Evolutionary conservation across 805 yeast genomes (phyloP), one percentile per base, ranked within the genome.

Genomic region (Lipomyces oligophaga): DNA sequence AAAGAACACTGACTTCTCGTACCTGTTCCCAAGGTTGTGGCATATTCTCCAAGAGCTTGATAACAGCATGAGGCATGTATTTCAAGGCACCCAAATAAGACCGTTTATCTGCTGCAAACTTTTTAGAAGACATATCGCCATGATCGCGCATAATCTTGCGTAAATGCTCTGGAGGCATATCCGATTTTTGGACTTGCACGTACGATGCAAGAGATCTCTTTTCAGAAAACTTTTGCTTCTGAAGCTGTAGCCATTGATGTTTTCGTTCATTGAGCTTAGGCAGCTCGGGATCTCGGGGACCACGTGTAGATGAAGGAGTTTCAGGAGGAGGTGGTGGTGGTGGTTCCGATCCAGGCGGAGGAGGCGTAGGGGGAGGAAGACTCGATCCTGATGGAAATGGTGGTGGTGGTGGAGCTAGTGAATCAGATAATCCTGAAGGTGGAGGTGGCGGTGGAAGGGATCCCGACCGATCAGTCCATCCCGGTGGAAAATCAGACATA

Each of bases 1-100:
- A 93, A 34, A 90, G 66, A 5, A 90, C 97, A 47, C 77, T 79
- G 19, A 93, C 97, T 35, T 85, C 94, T 52, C 85, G 85, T 1
- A 76, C 69, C 42, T 79, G 77, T 63, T 93, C 97, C 99, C 99
- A 93, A 0, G 99, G 99, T 63, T 88, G 95, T 0, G 99, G 99
- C 90, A 93, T 90, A 61, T 87, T 88, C 60, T 93, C 98, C 32
- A 93, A 62, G 32, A 93, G 73, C 64, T 93, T 93, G 56, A 88
- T 66, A 3, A 88, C 77, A 0, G 98, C 96, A 67, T 90, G 97
- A 0, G 99, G 99, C 81, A 94, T 77, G 67, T 83, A 94, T 66
- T 88, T 90, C 47, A 93, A 71, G 1, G 97, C 89, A 1, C 96
- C 96, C 21, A 94, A 67, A 59, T 85, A 88, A 0, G 96, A 79